phyloP scores from a whole-genome alignment of 345 rosid genomes.

The Nasturtium officinale region DNA sequence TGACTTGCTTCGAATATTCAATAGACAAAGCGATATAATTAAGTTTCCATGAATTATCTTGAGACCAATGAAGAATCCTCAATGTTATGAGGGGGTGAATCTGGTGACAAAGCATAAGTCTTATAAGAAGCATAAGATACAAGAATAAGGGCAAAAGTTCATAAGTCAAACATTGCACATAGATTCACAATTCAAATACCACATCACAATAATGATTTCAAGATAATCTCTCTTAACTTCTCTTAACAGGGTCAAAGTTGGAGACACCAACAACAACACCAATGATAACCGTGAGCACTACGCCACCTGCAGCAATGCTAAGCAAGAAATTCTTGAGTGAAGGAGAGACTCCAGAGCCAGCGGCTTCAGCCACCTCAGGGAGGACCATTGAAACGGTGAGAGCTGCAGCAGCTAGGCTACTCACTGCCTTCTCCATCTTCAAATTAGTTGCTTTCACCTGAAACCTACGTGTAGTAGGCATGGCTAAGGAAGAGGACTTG shows the following conservation, averaged over 20 bases:
- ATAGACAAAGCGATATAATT: too few relatives aligned
- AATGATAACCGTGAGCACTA: slow-evolving; percentile 54
- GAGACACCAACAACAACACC: slow-evolving; percentile 81
- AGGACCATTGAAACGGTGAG: slow-evolving; percentile 74
- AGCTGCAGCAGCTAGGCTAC: slow-evolving; percentile 73
- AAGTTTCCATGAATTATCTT: background rate
- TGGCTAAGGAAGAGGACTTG: slow-evolving; percentile 26
- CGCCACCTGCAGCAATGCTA: slow-evolving; percentile 79
- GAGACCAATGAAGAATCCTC: background rate
- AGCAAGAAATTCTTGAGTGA: slow-evolving; percentile 95
- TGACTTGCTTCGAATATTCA: background rate
- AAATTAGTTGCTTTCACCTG: slow-evolving; percentile 57
- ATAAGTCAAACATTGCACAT: background rate
- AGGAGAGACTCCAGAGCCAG: slow-evolving; percentile 62
- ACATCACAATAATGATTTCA: slow-evolving; percentile 10
- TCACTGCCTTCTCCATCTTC: slow-evolving; percentile 67
- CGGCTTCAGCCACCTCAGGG: slow-evolving; percentile 81
- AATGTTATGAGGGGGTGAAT: background rate
- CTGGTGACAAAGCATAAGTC: too few relatives aligned
- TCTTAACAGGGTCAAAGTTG: slow-evolving; percentile 74
- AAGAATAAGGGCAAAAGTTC: background rate
- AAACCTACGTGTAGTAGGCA: slow-evolving; percentile 38
- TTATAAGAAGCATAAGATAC: background rate
- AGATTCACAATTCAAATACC: background rate
- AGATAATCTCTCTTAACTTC: slow-evolving; percentile 44